Base-by-base conservation (phyloP, 2,329 filamentous ascomycete species). In the Helminthosporium solani region DNA sequence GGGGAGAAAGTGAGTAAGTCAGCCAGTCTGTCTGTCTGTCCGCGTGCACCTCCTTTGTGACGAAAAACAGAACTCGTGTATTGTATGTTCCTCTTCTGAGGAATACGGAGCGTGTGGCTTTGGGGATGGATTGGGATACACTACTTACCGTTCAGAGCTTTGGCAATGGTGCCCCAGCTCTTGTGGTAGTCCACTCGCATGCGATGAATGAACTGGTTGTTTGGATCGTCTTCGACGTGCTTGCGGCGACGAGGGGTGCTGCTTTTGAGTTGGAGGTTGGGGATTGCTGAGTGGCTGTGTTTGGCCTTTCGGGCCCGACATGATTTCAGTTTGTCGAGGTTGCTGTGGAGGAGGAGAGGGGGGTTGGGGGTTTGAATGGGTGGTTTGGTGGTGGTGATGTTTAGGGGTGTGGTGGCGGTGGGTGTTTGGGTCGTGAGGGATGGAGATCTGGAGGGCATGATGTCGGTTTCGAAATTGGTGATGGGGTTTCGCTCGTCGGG, bases 121-220 rank as follows among this genome's bases (percentile, higher is more conserved):
- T n/a, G n/a, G n/a, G n/a, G n/a, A n/a, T n/a, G n/a, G n/a, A n/a
- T n/a, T n/a, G n/a, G n/a, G n/a, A n/a, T n/a, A n/a, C n/a, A n/a
- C n/a, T n/a, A n/a, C 31, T 49, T 34, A 7, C 52, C 30, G 47
- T 69, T 70, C 35, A 71, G 54, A 6, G 47, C 27, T 9, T 47
- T 40, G 7, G 56, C 55, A 31, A 70, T 68, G 2, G 50, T 54
- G 63, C 27, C 42, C 65, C 68, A 72, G 2, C 33, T 23, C 33
- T 57, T 51, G 9, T 54, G 34, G 28, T 64, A 38, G 4, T 61
- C 47, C 12, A 52, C 16, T 18, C 70, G 68, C 7, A 72, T 54
- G 0, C 19, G 43, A 35, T 59, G 63, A 54, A 72, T 71, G 19
- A 60, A 46, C 14, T 53, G 47, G 48, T 69, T 65, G 16, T 72